These are phyloP conservation scores for Cystobasidium ongulense DNA, from an alignment of 768 basidiomycete genomes.

Conservation along the genomic window DNA sequence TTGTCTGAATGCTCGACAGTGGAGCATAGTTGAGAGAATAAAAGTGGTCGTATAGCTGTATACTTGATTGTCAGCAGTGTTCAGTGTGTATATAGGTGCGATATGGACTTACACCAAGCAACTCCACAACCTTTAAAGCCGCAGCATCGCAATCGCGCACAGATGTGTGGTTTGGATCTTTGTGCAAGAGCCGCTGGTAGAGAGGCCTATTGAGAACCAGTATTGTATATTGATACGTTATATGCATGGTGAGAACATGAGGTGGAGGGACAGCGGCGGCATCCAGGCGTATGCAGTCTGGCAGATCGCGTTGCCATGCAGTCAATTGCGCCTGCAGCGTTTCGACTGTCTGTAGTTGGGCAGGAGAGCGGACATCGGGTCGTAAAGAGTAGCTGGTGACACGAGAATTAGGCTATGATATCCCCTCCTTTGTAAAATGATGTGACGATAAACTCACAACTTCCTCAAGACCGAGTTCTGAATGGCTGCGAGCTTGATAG, in stretches of 20 bases:
- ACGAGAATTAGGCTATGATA: constrained; percentile 11
- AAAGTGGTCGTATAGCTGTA: constrained; percentile 13
- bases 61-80: not conserved
- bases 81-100: not conserved
- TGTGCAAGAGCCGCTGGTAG: not conserved
- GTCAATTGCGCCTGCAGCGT: not conserved
- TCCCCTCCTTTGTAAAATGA: not conserved
- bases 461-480: constrained; percentile 3
- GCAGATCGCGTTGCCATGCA: not conserved
- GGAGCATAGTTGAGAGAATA: constrained; percentile 10
- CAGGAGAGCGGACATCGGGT: constrained; percentile 27
- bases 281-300: not conserved
- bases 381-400: not conserved
- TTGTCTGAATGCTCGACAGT: constrained; percentile 8
- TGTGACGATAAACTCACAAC: constrained; percentile 11
- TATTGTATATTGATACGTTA: constrained; percentile 6
- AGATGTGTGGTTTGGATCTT: not conserved
- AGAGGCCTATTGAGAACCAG: constrained; percentile 1
- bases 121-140: constrained; percentile 4
- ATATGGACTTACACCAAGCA: not conserved
- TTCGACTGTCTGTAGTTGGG: not conserved
- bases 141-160: not conserved
- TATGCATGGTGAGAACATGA: not conserved
- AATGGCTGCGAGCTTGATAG: not conserved
- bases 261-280: not conserved